Conservation (phyloP, 176 grass and related monocot genomes). For the Themeda triandra region DNA sequence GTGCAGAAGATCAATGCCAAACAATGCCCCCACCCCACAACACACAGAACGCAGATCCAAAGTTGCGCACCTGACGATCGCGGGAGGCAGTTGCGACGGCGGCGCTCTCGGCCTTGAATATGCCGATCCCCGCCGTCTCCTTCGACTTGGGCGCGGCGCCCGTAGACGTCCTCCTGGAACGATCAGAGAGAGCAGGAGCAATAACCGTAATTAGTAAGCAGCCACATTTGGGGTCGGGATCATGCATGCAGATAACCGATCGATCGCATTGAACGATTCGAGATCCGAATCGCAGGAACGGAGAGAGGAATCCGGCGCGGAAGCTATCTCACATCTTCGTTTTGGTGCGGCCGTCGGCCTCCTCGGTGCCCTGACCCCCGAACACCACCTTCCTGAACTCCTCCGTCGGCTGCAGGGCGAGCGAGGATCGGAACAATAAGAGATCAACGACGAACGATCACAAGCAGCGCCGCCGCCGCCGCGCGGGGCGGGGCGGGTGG, state of each 20-base stretch:
- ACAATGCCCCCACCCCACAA: neutral
- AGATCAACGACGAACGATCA: neutral
- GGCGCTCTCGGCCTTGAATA: conserved; percentile 36
- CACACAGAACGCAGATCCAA: neutral
- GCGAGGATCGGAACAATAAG: neutral
- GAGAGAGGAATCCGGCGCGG: neutral
- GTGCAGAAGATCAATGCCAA: neutral
- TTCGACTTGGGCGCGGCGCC: conserved; percentile 67
- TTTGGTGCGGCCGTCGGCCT: conserved; percentile 48
- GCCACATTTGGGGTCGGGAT: neutral
- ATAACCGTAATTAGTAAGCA: neutral
- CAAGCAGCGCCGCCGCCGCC: neutral
- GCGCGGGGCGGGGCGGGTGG: neutral
- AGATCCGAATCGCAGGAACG: neutral
- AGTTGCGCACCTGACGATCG: neutral
- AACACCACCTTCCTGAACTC: conserved; percentile 79
- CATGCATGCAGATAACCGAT: neutral
- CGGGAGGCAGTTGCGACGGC: conserved; percentile 26
- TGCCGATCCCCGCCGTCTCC: conserved; percentile 75
- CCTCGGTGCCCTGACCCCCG: conserved; percentile 69
- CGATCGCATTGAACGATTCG: neutral
- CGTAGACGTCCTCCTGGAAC: conserved; percentile 63
- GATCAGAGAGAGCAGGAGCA: neutral
- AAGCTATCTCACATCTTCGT: conserved; percentile 62
- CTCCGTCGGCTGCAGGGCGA: conserved; percentile 55